Percentiles rank a stretch among this genome's conserved stretches.
These are phyloP conservation scores for Tinospora cordifolia DNA, from an alignment of 164 flowering plant species.

Conservation along the genomic window DNA sequence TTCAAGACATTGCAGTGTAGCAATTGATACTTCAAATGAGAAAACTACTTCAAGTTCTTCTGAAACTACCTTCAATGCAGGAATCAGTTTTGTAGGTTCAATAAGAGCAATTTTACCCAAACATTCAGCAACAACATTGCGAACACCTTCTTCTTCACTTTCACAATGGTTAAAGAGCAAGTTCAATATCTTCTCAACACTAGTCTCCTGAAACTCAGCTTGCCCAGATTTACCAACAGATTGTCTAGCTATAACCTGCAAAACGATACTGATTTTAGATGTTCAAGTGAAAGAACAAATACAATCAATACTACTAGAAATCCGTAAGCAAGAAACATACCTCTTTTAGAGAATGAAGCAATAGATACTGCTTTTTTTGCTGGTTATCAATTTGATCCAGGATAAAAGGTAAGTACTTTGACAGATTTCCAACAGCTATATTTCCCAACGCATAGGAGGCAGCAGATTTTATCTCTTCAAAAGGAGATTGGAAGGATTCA, in stretches of 20 bases:
- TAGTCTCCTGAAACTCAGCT: slow-evolving; percentile 74
- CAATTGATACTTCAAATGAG: neutral
- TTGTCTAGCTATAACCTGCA: slow-evolving; percentile 97
- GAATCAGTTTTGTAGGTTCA: slow-evolving; percentile 87
- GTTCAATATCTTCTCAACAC: slow-evolving; percentile 85
- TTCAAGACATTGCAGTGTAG: neutral
- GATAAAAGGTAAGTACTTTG: slow-evolving; percentile 87
- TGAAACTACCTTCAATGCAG: slow-evolving; percentile 82
- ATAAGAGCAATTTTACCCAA: slow-evolving; percentile 96
- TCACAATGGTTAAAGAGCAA: slow-evolving; percentile 94
- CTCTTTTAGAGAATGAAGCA: slow-evolving; percentile 98
- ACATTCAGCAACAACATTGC: slow-evolving; percentile 99
- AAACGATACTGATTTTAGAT: slow-evolving; percentile 2
- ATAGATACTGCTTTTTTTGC: slow-evolving; percentile 90
- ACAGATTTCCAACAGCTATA: slow-evolving; percentile 93
- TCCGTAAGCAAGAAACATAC: slow-evolving; percentile 25
- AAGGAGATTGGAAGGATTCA: slow-evolving; percentile 95
- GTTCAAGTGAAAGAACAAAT: neutral
- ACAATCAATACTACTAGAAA: neutral
- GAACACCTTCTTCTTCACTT: slow-evolving; percentile 99
- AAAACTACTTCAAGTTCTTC: too few relatives aligned
- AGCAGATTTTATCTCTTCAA: slow-evolving; percentile 97
- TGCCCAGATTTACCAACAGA: slow-evolving; percentile 70
- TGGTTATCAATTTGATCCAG: slow-evolving; percentile 98
- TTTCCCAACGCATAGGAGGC: slow-evolving; percentile 99